Conservation (phyloP, 192 early-diverging fungal species). For the Linnemannia zychae region DNA sequence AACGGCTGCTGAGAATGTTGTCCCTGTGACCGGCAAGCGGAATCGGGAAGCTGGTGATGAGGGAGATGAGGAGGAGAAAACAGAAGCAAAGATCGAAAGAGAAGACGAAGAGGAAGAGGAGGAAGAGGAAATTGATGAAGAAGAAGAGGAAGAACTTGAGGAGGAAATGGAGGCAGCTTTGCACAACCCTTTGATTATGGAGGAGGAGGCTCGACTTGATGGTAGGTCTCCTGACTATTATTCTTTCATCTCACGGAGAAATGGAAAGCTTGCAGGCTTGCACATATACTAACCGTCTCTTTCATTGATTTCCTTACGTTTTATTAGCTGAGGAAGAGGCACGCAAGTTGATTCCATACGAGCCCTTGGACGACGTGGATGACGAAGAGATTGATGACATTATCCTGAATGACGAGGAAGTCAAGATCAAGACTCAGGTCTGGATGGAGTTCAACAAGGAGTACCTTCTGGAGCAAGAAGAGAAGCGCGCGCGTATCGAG, state of each 20-base stretch:
- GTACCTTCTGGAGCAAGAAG: slow-evolving; percentile 74
- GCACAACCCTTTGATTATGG: slow-evolving; percentile 30
- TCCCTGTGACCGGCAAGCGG: background rate
- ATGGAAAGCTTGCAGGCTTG: background rate
- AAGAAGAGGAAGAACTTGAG: slow-evolving; percentile 58
- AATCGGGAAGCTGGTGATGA: background rate
- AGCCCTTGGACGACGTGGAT: slow-evolving; percentile 71
- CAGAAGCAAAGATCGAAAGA: slow-evolving; percentile 7
- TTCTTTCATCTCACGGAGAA: no score
- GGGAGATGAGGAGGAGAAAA: background rate
- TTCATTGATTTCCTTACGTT: background rate
- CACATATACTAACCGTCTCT: background rate
- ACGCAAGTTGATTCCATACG: slow-evolving; percentile 45
- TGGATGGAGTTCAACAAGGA: slow-evolving; percentile 94
- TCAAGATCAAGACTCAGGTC: slow-evolving; percentile 80
- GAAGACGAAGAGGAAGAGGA: slow-evolving; percentile 40
- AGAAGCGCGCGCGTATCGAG: slow-evolving; percentile 40
- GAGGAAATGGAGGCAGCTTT: slow-evolving; percentile 54
- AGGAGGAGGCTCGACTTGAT: slow-evolving; percentile 56
- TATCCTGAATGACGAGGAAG: slow-evolving; percentile 82
- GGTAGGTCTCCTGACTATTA: slow-evolving; percentile 32
- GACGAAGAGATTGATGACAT: slow-evolving; percentile 81
- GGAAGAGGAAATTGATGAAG: slow-evolving; percentile 45
- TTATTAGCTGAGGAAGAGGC: slow-evolving; percentile 33
- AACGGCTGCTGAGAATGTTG: slow-evolving; percentile 9